Evolutionary conservation across 352 stramenopile genomes (phyloP).

Genomic region (Phytophthora citrophthora): DNA sequence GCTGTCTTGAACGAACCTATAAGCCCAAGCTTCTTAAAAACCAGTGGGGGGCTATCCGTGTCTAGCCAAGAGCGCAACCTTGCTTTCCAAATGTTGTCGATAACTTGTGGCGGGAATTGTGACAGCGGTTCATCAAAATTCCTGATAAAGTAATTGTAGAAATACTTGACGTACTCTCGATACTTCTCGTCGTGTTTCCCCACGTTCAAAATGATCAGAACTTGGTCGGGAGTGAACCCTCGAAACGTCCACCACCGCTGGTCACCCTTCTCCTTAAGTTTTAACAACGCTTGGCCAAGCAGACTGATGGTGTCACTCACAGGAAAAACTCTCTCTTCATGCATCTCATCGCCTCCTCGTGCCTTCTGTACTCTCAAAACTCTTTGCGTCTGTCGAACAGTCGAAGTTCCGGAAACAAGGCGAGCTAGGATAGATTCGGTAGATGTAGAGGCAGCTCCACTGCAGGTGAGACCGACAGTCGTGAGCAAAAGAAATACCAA

Average conservation of each 20-base stretch:
- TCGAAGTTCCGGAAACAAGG: background rate
- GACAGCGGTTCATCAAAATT: background rate
- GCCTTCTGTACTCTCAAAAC: background rate
- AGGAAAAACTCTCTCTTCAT: background rate
- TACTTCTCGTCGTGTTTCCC: background rate
- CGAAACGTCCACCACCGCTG: background rate
- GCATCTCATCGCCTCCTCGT: background rate
- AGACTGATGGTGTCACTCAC: background rate
- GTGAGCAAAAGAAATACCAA: background rate
- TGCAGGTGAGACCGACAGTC: background rate
- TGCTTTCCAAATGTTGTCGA: background rate
- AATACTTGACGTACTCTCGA: background rate
- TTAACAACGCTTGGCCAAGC: background rate
- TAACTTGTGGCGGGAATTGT: background rate
- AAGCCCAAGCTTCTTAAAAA: background rate
- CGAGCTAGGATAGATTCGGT: background rate
- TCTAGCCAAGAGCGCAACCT: background rate
- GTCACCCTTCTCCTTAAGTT: background rate
- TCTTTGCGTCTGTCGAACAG: background rate
- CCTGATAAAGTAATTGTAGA: background rate
- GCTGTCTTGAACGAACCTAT: background rate
- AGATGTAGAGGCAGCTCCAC: background rate
- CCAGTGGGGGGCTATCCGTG: background rate
- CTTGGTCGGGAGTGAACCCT: background rate
- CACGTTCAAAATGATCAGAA: background rate